Evolutionary conservation across 2,329 filamentous ascomycete genomes (phyloP).

Genomic region (Pseudogymnoascus sp.): DNA sequence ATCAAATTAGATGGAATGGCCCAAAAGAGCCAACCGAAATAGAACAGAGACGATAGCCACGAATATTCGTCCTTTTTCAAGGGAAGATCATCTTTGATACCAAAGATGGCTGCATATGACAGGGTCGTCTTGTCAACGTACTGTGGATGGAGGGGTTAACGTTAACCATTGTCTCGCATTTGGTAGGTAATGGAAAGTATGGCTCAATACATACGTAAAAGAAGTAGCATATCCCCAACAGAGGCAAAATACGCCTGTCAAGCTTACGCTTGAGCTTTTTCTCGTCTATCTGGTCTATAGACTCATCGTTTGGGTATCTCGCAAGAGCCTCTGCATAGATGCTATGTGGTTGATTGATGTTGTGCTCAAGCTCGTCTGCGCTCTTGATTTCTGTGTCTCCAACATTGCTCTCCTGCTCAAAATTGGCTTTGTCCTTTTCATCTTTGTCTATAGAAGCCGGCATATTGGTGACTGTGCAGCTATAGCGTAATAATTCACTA

Average conservation of each 20-base stretch:
- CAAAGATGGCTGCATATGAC: conserved; percentile 53
- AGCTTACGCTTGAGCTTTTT: conserved; percentile 32
- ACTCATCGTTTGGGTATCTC: conserved; percentile 23
- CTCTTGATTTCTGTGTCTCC: not conserved
- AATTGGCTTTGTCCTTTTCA: not conserved
- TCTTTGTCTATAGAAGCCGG: not conserved
- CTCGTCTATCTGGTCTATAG: conserved; percentile 31
- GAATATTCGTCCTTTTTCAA: not conserved
- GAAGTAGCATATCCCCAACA: conserved; percentile 34
- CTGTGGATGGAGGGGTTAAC: conserved; percentile 23
- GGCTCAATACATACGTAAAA: conserved; percentile 6
- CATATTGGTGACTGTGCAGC: not conserved
- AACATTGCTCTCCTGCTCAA: not conserved
- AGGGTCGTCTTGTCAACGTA: conserved; percentile 46
- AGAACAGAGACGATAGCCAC: not conserved
- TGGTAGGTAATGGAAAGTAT: not conserved
- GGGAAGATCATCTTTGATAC: conserved; percentile 48
- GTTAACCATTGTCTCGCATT: not conserved
- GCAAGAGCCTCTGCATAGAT: not conserved
- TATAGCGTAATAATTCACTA: not conserved
- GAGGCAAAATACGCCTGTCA: conserved; percentile 33
- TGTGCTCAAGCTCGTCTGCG: not conserved
- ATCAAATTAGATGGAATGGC: conserved; percentile 25
- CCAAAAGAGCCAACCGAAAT: conserved; percentile 27
- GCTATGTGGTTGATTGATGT: not conserved